Conservation (phyloP, 352 stramenopile genomes). For the Phytophthora foliorum region DNA sequence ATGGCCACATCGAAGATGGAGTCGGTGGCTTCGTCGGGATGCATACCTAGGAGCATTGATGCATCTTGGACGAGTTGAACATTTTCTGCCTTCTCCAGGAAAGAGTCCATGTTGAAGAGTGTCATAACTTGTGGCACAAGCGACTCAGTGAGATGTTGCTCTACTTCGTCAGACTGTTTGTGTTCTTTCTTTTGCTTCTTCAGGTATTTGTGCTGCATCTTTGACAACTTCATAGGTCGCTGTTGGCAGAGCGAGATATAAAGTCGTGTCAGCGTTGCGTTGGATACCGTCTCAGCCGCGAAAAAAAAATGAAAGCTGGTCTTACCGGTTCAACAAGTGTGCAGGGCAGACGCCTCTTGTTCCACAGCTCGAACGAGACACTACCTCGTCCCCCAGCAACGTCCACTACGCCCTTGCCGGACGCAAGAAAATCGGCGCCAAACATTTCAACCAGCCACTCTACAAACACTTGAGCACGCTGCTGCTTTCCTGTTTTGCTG, state of each 20-base stretch:
- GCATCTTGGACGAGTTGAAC: slow-evolving; percentile 69
- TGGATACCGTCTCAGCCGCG: background rate
- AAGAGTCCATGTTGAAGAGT: slow-evolving; percentile 73
- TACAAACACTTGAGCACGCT: slow-evolving; percentile 75
- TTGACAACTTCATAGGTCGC: slow-evolving; percentile 78
- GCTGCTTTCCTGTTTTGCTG: slow-evolving; percentile 77
- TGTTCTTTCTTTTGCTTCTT: slow-evolving; percentile 65
- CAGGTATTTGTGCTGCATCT: slow-evolving; percentile 76
- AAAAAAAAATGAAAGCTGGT: background rate
- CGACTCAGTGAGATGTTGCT: slow-evolving; percentile 27
- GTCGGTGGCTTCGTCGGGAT: slow-evolving; percentile 96
- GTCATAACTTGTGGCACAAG: slow-evolving; percentile 74
- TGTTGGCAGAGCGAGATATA: slow-evolving; percentile 28
- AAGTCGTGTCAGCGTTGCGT: slow-evolving; percentile 13
- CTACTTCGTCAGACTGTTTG: slow-evolving; percentile 21
- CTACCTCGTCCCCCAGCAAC: slow-evolving; percentile 83
- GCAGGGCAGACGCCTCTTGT: slow-evolving; percentile 73
- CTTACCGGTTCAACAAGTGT: slow-evolving; percentile 87
- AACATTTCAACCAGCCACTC: slow-evolving; percentile 85
- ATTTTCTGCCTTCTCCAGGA: slow-evolving; percentile 57
- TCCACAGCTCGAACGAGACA: slow-evolving; percentile 90
- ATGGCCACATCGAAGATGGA: slow-evolving; percentile 94
- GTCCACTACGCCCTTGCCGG: slow-evolving; percentile 77
- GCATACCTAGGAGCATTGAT: slow-evolving; percentile 93
- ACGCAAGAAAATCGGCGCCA: slow-evolving; percentile 52